Evolutionary conservation across 2,329 filamentous ascomycete species (phyloP).

Genomic region (Aspergillus persii): DNA sequence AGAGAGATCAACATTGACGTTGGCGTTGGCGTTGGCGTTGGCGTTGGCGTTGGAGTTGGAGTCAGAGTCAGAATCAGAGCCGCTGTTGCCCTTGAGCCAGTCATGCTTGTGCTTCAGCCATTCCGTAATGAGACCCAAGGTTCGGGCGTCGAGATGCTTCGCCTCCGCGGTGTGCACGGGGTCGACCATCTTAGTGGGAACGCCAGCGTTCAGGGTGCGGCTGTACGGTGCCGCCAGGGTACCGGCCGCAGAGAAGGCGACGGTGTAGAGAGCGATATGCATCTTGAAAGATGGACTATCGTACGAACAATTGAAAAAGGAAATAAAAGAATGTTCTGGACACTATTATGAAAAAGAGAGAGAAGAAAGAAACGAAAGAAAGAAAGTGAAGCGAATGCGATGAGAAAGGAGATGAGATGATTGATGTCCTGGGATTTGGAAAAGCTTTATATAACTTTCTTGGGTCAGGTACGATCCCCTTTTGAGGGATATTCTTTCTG

Average conservation of each 20-base stretch:
- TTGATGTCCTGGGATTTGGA: neutral
- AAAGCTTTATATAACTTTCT: neutral
- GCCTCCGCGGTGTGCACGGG: neutral
- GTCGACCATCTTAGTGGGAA: neutral
- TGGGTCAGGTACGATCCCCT: neutral
- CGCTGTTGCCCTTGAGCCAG: neutral
- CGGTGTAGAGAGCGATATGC: neutral
- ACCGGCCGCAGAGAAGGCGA: neutral
- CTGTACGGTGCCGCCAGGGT: neutral
- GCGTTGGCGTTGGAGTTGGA: neutral
- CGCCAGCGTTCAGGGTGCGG: neutral
- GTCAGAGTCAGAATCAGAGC: no score
- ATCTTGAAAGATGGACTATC: neutral
- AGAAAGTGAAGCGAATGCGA: neutral
- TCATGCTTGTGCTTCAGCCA: neutral
- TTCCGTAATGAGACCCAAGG: neutral
- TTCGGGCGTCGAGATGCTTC: neutral
- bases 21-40: neutral
- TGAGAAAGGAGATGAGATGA: neutral
- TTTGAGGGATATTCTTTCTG: neutral
- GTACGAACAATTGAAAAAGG: neutral
- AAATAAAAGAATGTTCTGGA: neutral
- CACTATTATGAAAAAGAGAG: neutral
- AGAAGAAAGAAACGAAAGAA: neutral
- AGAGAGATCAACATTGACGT: neutral